Percentiles rank a stretch among this genome's conserved stretches.
phyloP scores from a whole-genome alignment of 2,329 filamentous ascomycete species.

The Epichloe aotearoae region DNA sequence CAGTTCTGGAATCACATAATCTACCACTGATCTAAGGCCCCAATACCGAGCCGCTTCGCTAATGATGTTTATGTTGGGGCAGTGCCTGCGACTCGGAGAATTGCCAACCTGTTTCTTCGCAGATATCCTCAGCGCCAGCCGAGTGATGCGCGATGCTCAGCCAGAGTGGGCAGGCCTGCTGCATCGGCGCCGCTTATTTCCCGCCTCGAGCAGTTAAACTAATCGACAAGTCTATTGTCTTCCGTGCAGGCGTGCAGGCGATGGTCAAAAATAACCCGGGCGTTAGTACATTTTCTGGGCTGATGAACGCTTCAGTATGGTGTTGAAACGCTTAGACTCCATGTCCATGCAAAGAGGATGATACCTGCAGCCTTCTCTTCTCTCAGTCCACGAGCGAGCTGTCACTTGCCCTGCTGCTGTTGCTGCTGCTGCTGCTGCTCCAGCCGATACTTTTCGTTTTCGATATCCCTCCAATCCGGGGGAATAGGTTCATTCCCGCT shows the following conservation, averaged over 20 bases:
- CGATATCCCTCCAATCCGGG: slow-evolving; percentile 49
- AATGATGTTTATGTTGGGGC: neutral
- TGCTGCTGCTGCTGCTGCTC: slow-evolving; percentile 17
- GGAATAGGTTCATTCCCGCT: slow-evolving; percentile 52
- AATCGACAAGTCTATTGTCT: too few species aligned
- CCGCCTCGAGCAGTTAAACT: too few species aligned
- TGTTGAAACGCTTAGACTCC: neutral
- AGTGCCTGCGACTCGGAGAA: neutral
- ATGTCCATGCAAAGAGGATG: neutral
- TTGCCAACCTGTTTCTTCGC: too few species aligned
- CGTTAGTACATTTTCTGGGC: too few species aligned
- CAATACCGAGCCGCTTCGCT: neutral
- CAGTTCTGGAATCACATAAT: slow-evolving; percentile 1
- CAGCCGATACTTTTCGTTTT: slow-evolving; percentile 45
- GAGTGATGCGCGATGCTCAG: too few species aligned
- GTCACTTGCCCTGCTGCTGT: slow-evolving; percentile 8
- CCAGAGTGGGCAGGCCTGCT: too few species aligned
- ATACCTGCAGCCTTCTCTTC: too few species aligned
- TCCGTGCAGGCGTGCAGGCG: too few species aligned
- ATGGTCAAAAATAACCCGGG: too few species aligned
- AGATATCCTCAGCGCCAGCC: too few species aligned
- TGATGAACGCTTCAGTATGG: neutral
- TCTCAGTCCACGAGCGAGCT: neutral
- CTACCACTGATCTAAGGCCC: slow-evolving; percentile 3
- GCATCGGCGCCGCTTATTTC: too few species aligned